A percentile compares a stretch with the other conserved stretches of the same genome.
Conservation (phyloP, 2,329 filamentous ascomycete genomes). For the Botrytis tulipae region DNA sequence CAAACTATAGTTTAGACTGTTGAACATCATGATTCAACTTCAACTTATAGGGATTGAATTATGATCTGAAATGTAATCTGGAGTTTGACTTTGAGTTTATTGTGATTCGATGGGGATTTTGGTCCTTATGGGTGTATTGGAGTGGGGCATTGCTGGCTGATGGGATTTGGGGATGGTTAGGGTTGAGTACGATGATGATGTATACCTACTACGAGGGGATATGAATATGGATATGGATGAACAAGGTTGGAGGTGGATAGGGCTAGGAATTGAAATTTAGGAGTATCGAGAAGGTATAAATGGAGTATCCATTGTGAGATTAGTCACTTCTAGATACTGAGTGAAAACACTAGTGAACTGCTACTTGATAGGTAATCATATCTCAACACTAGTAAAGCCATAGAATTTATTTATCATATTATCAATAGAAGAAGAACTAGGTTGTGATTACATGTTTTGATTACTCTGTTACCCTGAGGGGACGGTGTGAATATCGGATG, state of each 20-base stretch:
- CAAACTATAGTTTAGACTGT: too few relatives aligned
- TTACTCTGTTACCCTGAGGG: too few relatives aligned
- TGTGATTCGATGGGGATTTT: neutral
- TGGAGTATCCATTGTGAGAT: neutral
- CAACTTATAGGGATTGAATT: too few relatives aligned
- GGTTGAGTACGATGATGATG: neutral
- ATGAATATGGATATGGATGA: neutral
- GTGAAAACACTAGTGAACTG: neutral
- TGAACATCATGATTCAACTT: too few relatives aligned
- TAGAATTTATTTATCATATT: too few relatives aligned
- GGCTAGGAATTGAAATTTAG: neutral
- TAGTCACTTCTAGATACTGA: neutral
- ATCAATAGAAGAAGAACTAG: too few relatives aligned
- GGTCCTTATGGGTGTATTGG: neutral
- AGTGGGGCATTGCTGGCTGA: neutral
- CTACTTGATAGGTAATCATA: neutral
- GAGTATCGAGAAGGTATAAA: neutral
- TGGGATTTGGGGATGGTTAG: neutral
- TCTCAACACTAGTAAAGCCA: neutral
- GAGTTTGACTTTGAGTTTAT: too few relatives aligned
- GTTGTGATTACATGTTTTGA: too few relatives aligned
- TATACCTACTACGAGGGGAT: neutral
- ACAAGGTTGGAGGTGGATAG: too few relatives aligned
- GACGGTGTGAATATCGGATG: neutral
- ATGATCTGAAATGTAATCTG: too few relatives aligned